phyloP scores from a whole-genome alignment of 345 rosid genomes.

The Gossypium turneri region DNA sequence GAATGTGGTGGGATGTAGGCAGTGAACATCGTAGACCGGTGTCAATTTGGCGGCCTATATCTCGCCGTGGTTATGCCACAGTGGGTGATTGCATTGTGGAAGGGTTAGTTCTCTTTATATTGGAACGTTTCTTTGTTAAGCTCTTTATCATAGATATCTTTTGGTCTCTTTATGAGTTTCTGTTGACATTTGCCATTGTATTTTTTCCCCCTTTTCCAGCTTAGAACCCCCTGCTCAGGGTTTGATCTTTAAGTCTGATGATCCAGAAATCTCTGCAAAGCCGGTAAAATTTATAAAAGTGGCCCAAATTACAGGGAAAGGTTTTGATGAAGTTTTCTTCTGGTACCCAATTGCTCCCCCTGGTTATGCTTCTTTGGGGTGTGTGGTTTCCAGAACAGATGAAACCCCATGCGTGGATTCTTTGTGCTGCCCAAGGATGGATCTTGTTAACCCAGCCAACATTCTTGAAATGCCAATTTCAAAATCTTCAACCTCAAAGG shows the following conservation, averaged over 20 bases:
- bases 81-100: constrained; percentile 93
- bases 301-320: constrained; percentile 81
- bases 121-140: constrained; percentile 6
- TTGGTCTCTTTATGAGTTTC: constrained; percentile 15
- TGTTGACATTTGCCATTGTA: constrained; percentile 18
- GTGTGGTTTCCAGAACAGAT: constrained; percentile 74
- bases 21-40: constrained; percentile 81
- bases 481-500: constrained; percentile 71
- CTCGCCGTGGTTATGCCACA: constrained; percentile 65
- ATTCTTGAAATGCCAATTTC: constrained; percentile 70
- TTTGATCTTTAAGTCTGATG: constrained; percentile 69
- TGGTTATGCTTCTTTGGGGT: constrained; percentile 91
- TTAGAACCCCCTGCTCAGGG: constrained; percentile 91
- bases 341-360: constrained; percentile 98
- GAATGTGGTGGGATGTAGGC: constrained; percentile 99
- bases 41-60: constrained; percentile 92
- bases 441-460: constrained; percentile 83
- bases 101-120: constrained; percentile 54
- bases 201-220: constrained; percentile 39
- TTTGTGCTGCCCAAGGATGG: constrained; percentile 90
- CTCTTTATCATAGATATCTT: not conserved
- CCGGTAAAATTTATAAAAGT: constrained; percentile 87
- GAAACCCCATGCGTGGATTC: constrained; percentile 59
- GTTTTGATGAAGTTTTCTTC: constrained; percentile 81
- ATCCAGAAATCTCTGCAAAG: constrained; percentile 75